Evolutionary conservation across 2,329 filamentous ascomycete species (phyloP).

Genomic region (Ophiocordyceps australis): DNA sequence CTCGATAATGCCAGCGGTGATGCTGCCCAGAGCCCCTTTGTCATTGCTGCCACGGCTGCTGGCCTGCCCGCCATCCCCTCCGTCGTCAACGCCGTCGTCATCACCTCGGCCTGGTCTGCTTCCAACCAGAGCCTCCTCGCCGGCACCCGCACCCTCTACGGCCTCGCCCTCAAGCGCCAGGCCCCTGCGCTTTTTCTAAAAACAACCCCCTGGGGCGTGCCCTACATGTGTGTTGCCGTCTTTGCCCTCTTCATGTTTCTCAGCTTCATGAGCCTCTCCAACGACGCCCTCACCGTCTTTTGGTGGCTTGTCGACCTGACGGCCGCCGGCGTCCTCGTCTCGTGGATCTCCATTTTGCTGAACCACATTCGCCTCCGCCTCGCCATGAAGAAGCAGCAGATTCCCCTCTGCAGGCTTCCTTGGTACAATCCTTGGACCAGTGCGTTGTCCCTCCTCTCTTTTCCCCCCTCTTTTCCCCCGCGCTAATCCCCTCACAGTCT

Average conservation of each 20-base stretch:
- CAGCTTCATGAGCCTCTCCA: slow-evolving; percentile 38
- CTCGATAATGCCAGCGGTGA: slow-evolving; percentile 25
- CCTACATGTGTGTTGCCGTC: slow-evolving; percentile 37
- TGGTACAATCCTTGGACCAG: slow-evolving; percentile 47
- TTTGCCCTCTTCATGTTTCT: slow-evolving; percentile 35
- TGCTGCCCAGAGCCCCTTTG: slow-evolving; percentile 40
- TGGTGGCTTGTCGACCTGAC: slow-evolving; percentile 46
- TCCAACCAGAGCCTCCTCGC: slow-evolving; percentile 45
- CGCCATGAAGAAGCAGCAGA: slow-evolving; percentile 35
- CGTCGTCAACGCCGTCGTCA: slow-evolving; percentile 60
- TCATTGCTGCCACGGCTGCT: slow-evolving; percentile 52
- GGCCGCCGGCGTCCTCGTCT: slow-evolving; percentile 42
- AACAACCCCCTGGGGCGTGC: slow-evolving; percentile 43
- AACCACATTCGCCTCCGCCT: slow-evolving; percentile 39
- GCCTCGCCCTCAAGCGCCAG: slow-evolving; percentile 46
- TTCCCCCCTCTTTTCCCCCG: not conserved
- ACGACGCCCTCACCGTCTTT: slow-evolving; percentile 41
- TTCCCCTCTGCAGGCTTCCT: slow-evolving; percentile 29
- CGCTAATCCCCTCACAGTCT: slow-evolving; percentile 20
- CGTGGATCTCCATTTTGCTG: slow-evolving; percentile 40
- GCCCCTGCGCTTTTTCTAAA: slow-evolving; percentile 42
- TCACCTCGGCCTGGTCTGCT: slow-evolving; percentile 48
- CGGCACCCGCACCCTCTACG: slow-evolving; percentile 51
- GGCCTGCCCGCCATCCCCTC: slow-evolving; percentile 49
- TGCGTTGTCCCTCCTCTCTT: slow-evolving; percentile 15